Evolutionary conservation across 2,329 filamentous ascomycete genomes (phyloP), one percentile per base, ranked within the genome.

Genomic region (Colletotrichum godetiae): DNA sequence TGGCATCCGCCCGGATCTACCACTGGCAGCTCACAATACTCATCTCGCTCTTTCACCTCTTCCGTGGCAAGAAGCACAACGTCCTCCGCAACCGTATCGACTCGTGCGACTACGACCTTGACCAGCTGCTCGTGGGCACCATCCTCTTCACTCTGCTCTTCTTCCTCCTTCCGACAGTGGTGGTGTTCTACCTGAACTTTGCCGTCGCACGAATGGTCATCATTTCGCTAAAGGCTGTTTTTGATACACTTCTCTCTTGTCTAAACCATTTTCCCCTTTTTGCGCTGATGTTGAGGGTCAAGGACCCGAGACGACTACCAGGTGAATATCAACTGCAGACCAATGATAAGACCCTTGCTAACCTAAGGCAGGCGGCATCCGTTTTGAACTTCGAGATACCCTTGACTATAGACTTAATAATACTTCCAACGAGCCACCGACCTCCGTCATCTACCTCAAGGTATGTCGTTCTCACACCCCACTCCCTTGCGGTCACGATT

Each of bases 1-100:
- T 98, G 70, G 96, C 97, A 19, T 98, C 95, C 10, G 97, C 97
- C 3, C 93, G 97, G 64, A 98, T 99, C 79, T 99, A 96, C 83
- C 95, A 98, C 84, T 99, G 97, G 97, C 97, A 99, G 83, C 91
- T 99, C 74, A 97, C 94, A 4, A 98, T 99, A 75, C 93, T 99
- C 76, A 92, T 96, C 76, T 98, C 96, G 12, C 91, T 99, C n/a
- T 99, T 99, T 83, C 97, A 99, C 81, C 91, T 99, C 11, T 99
- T 99, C 81, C 94, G 96, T 37, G 97, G 97, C 72, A 98, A 98
- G 86, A 99, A 99, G 83, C 93, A 97, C 80, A 99, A 99, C 77
- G 93, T 99, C 19, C 90, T 99, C 27, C 93, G 97, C 74, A 98
- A 98, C 80, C 95, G 97, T 84, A 98, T 99, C 79, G 97, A 99